Evolutionary conservation across 192 early-diverging fungal genomes (phyloP), one percentile per base, ranked within the genome.

Genomic region (Backusella tarrabulga): DNA sequence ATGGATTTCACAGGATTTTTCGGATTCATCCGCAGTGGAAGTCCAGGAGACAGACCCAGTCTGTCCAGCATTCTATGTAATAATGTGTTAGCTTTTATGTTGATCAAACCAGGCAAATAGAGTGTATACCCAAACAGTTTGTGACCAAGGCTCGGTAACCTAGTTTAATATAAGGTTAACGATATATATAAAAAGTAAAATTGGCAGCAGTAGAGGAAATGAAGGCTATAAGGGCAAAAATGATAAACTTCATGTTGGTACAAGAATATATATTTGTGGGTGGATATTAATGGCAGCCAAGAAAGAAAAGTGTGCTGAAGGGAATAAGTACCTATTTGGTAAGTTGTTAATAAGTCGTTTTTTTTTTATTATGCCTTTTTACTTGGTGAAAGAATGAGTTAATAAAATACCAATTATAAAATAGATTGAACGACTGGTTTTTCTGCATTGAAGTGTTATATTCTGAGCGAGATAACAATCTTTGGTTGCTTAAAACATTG

Each of bases 11-110:
- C 80, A 81, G 17, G n/a, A 35, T 23, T 68, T 69, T 3, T 44
- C 21, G 32, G 41, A 15, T 44, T 74, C 76, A 34, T 63, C 72
- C 21, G 41, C 6, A 6, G 67, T 66, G 5, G 68, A 17, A 34
- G 38, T 75, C 80, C 80, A 81, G 19, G 76, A 67, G 54, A 81
- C 77, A 15, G 35, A 44, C 15, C 72, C 80, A 9, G 52, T 36
- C 19, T 56, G 54, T 71, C 76, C 73, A 46, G 76, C 36, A 36
- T 19, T 75, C 80, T 80, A 9, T 32, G 14, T 17, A 17, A 5
- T 17, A 19, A 32, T 32, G 15, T 44, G 15, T 44, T 14, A 17
- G 15, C 15, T 11, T 34, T 14, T 23, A 50, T 32, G 4, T 54
- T 12, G 26, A 8, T 29, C 29, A 26, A 11, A n/a, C 15, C 5